Evolutionary conservation across 208 protist species (phyloP), one percentile per base, ranked within the genome.

Genomic region (Tritrichomonas musculus): DNA sequence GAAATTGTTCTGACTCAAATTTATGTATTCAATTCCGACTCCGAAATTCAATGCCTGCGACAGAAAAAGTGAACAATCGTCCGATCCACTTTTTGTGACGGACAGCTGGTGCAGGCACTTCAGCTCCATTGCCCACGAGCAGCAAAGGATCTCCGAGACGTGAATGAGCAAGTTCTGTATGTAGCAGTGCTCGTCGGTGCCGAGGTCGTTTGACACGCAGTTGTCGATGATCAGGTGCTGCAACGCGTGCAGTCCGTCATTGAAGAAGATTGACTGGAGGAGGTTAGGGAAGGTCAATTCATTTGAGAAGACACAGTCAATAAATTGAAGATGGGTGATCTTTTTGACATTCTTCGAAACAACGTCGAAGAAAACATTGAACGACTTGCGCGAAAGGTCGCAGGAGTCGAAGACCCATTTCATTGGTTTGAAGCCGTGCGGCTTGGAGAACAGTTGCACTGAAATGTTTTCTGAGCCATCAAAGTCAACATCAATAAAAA

Each of bases 261-360:
- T 88, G n/a, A 88, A 88, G 77, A 88, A 88, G 57, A 88, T 88
- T 20, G 27, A 57, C n/a, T 88, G 77, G 27, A 88, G 57, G 9
- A 88, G 17, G 11, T 13, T 33, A 39, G 47, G 22, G n/a, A 88
- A 44, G 0, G 47, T 41, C n/a, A n/a, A n/a, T 36, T 30, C 30
- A 57, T 53, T 57, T 57, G 44, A 20, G 30, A 88, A 49, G 17
- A 39, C 57, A 39, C 41, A 88, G 36, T 88, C 17, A 88, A 33
- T 27, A 57, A 88, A 57, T 39, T 60, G 53, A 60, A 60, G 5
- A 17, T 60, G 53, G 11, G 53, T 60, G 53, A 69, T 69, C 25
- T 8, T n/a, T 69, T n/a, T 69, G 11, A 8, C 64, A 33, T n/a
- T 69, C 5, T 17, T 33, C 3, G 64, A n/a, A 69, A n/a, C 30